Evolutionary conservation across 176 grass and related monocot genomes (phyloP).

Genomic region (Alopecurus myosuroides): DNA sequence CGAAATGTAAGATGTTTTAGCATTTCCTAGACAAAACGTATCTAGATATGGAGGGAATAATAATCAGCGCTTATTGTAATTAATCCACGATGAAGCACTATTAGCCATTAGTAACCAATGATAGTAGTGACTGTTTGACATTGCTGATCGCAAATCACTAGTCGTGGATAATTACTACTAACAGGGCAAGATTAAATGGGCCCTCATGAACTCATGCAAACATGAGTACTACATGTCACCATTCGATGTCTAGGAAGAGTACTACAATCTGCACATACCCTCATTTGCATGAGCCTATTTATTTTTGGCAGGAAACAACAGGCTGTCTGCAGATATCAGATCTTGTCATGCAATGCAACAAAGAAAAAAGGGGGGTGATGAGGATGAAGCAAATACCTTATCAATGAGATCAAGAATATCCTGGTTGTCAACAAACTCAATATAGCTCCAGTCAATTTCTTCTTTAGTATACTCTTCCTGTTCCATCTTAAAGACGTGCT

Average conservation of each 20-base stretch:
- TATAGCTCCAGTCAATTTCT: slow-evolving; percentile 99
- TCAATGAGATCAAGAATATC: slow-evolving; percentile 98
- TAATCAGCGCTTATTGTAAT: background rate
- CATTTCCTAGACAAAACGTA: too few species aligned
- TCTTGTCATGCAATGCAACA: background rate
- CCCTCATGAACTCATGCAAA: background rate
- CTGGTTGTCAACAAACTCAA: slow-evolving; percentile 96
- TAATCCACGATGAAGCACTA: background rate
- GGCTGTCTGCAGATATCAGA: background rate
- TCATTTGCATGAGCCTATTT: background rate
- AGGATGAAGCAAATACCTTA: slow-evolving; percentile 50
- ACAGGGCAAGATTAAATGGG: background rate
- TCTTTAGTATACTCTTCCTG: slow-evolving; percentile 99
- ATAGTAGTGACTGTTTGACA: background rate
- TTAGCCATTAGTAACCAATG: background rate
- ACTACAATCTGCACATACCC: background rate
- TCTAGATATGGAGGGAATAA: too few species aligned
- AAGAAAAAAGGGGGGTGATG: background rate
- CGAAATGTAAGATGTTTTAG: too few species aligned
- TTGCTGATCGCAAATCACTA: slow-evolving; percentile 10
- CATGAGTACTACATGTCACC: background rate
- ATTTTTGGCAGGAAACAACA: background rate
- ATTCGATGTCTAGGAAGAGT: background rate
- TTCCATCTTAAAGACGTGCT: slow-evolving; percentile 99
- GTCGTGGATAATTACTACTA: background rate